phyloP scores from a whole-genome alignment of 2,329 filamentous ascomycete species.

The Colletotrichum tamarilloi region DNA sequence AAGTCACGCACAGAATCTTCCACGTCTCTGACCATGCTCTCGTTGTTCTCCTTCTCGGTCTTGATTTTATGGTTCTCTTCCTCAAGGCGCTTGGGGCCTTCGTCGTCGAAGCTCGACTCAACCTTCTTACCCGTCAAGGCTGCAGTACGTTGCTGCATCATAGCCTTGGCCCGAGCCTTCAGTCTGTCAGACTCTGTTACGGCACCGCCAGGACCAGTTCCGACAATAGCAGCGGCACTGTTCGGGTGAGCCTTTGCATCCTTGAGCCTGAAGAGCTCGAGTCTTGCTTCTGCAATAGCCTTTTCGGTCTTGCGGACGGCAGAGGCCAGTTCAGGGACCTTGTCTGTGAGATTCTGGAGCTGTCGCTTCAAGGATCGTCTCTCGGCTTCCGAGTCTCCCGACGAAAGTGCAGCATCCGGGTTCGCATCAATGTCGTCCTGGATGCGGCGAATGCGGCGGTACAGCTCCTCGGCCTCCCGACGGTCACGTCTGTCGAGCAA shows the following conservation, averaged over 20 bases:
- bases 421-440: constrained; percentile 96
- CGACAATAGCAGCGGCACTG: constrained; percentile 83
- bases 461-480: constrained; percentile 92
- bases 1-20: constrained; percentile 96
- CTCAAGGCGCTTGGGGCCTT: constrained; percentile 86
- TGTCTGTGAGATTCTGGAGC: constrained; percentile 88
- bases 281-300: constrained; percentile 88
- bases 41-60: constrained; percentile 91
- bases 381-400: constrained; percentile 88
- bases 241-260: constrained; percentile 93
- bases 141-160: constrained; percentile 98
- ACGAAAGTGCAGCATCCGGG: constrained; percentile 78
- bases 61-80: constrained; percentile 85
- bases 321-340: constrained; percentile 90
- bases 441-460: constrained; percentile 88
- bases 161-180: constrained; percentile 94
- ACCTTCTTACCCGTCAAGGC: constrained; percentile 88
- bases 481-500: constrained; percentile 90
- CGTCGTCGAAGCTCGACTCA: constrained; percentile 76
- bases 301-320: constrained; percentile 92
- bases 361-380: constrained; percentile 87
- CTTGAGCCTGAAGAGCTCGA: constrained; percentile 92
- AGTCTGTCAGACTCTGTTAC: constrained; percentile 94
- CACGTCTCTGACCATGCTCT: constrained; percentile 95
- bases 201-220: constrained; percentile 89